A percentile compares a stretch with the other conserved stretches of the same genome.
Conservation (phyloP, 1,284 basidiomycete genomes). For the Ustilago sp. region DNA sequence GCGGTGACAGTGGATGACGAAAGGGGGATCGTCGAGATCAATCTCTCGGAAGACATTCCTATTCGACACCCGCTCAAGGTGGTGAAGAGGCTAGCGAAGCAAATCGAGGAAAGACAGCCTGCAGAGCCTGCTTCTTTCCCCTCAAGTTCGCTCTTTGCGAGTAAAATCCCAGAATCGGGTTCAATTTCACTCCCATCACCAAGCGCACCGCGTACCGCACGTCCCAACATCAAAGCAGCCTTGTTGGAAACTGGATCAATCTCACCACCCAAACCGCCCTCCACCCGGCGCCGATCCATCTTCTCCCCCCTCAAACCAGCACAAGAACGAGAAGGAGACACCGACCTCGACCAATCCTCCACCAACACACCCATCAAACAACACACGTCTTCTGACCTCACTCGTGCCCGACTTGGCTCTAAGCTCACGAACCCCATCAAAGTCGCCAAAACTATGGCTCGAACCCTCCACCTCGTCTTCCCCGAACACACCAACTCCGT, state of each 20-base stretch:
- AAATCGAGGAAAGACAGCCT: constrained; percentile 17
- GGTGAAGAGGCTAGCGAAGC: constrained; percentile 40
- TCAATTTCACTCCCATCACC: constrained; percentile 34
- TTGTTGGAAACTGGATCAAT: background rate
- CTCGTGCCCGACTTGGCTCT: constrained; percentile 14
- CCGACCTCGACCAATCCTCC: constrained; percentile 38
- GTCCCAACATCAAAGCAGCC: constrained; percentile 4
- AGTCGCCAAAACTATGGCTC: constrained; percentile 49
- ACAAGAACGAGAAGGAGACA: constrained; percentile 44
- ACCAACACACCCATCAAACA: constrained; percentile 35
- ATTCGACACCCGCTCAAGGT: constrained; percentile 42
- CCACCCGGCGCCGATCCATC: constrained; percentile 30
- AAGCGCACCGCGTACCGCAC: constrained; percentile 24
- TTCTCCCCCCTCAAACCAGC: constrained; percentile 47
- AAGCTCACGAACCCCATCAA: constrained; percentile 47
- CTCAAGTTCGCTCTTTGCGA: constrained; percentile 25
- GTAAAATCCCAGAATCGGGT: constrained; percentile 30
- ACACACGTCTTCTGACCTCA: constrained; percentile 16
- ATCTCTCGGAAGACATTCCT: constrained; percentile 44
- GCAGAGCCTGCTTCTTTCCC: background rate
- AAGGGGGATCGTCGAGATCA: constrained; percentile 41
- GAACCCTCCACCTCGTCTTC: constrained; percentile 57
- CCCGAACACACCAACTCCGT: constrained; percentile 61
- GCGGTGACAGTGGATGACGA: constrained; percentile 44
- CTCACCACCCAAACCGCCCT: constrained; percentile 24